Conservation (phyloP, 1,284 basidiomycete species). For the Chondrostereum purpureum region DNA sequence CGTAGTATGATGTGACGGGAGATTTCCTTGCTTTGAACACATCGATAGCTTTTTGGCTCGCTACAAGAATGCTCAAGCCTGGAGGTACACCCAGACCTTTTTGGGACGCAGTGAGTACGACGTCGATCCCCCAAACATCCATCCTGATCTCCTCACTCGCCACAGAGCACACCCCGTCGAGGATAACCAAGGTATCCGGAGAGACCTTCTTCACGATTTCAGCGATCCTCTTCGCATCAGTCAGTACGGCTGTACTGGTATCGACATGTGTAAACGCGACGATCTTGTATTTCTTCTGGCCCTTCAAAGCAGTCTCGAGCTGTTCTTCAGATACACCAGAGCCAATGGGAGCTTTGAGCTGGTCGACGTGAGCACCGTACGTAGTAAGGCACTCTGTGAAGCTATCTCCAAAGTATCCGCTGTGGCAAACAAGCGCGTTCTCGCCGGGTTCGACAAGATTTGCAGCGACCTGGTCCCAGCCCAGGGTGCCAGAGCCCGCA, state of each 20-base stretch:
- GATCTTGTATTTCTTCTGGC: slow-evolving; percentile 82
- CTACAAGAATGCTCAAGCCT: slow-evolving; percentile 83
- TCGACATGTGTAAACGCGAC: slow-evolving; percentile 94
- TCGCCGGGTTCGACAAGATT: slow-evolving; percentile 84
- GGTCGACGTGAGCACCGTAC: slow-evolving; percentile 89
- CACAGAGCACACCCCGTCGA: slow-evolving; percentile 94
- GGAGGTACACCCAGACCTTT: slow-evolving; percentile 97
- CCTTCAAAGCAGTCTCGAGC: slow-evolving; percentile 69
- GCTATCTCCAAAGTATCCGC: slow-evolving; percentile 86
- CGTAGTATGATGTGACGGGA: slow-evolving; percentile 80
- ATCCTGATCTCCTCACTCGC: slow-evolving; percentile 94
- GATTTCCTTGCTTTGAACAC: slow-evolving; percentile 66
- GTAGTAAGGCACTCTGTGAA: slow-evolving; percentile 78
- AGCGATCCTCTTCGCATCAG: slow-evolving; percentile 76
- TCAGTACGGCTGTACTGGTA: slow-evolving; percentile 82
- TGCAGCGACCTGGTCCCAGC: slow-evolving; percentile 84
- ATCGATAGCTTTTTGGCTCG: slow-evolving; percentile 78
- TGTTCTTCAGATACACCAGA: slow-evolving; percentile 59
- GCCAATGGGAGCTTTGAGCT: slow-evolving; percentile 82
- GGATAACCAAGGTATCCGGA: slow-evolving; percentile 82
- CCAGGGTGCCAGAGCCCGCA: slow-evolving; percentile 90
- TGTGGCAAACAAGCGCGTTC: slow-evolving; percentile 75
- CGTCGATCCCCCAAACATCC: slow-evolving; percentile 92
- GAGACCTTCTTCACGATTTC: slow-evolving; percentile 73
- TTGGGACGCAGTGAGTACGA: slow-evolving; percentile 87